Conservation (phyloP, 768 basidiomycete genomes). For the Suillus placidus region DNA sequence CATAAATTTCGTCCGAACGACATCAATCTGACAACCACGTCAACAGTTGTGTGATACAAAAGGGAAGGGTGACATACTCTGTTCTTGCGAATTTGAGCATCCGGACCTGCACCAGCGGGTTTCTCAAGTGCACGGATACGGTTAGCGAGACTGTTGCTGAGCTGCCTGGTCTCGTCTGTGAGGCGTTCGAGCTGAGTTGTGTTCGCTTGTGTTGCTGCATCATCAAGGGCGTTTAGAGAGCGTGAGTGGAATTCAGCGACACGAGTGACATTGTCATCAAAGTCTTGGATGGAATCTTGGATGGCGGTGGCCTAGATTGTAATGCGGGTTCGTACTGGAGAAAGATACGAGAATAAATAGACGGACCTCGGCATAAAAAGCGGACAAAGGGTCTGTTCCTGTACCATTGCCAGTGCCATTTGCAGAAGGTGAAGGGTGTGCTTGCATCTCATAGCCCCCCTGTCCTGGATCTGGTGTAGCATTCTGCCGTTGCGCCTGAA, state of each 20-base stretch:
- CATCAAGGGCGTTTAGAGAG: constrained; percentile 52
- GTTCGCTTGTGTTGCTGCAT: constrained; percentile 43
- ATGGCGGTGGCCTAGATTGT: constrained; percentile 47
- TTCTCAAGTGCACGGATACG: constrained; percentile 60
- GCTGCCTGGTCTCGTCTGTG: constrained; percentile 58
- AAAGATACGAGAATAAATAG: neutral
- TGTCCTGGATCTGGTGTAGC: constrained; percentile 40
- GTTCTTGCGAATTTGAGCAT: constrained; percentile 49
- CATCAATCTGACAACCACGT: constrained; percentile 45
- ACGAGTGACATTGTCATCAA: constrained; percentile 47
- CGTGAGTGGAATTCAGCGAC: constrained; percentile 54
- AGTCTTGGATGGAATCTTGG: constrained; percentile 47
- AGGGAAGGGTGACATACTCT: constrained; percentile 20
- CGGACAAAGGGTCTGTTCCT: constrained; percentile 21
- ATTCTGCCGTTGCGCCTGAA: constrained; percentile 57
- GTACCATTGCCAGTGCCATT: constrained; percentile 24
- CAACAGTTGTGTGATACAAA: neutral
- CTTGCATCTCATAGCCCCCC: constrained; percentile 31
- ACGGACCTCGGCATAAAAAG: constrained; percentile 37
- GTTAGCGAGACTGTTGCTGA: constrained; percentile 58
- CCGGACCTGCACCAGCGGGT: constrained; percentile 41
- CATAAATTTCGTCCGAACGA: constrained; percentile 69
- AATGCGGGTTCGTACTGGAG: neutral
- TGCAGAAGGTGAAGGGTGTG: constrained; percentile 25
- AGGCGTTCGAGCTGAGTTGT: constrained; percentile 57